These are phyloP conservation scores for Rutstroemia sydowiana DNA, from an alignment of 2,329 filamentous ascomycete genomes.

Conservation along the genomic window DNA sequence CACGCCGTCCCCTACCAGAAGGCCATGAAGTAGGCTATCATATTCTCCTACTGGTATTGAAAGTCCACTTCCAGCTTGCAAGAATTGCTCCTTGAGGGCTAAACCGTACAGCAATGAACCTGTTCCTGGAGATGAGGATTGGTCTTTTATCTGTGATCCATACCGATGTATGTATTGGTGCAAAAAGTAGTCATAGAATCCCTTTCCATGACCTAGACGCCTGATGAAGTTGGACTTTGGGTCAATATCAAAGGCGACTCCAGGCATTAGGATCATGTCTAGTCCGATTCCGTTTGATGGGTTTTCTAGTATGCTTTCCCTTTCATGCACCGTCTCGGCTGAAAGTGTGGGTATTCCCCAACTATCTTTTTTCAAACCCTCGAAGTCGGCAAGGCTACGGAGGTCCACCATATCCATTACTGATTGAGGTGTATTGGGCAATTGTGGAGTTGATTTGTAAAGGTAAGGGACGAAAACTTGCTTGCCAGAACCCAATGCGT, in stretches of 20 bases:
- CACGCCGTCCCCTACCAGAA: conserved; percentile 65
- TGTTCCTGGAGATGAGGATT: conserved; percentile 52
- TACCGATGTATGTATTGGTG: conserved; percentile 53
- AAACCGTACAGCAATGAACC: conserved; percentile 61
- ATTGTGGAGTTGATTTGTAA: conserved; percentile 46
- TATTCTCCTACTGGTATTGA: conserved; percentile 66
- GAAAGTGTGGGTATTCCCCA: conserved; percentile 94
- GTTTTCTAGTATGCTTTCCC: conserved; percentile 68
- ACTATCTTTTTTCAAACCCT: conserved; percentile 65
- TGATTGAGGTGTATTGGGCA: conserved; percentile 42
- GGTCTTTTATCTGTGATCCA: conserved; percentile 24
- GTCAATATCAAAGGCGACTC: conserved; percentile 78
- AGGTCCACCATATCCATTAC: conserved; percentile 96
- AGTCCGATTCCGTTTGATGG: conserved; percentile 44
- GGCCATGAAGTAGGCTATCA: conserved; percentile 73
- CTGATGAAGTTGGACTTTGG: conserved; percentile 48
- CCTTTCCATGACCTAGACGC: conserved; percentile 86
- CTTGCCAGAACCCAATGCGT: conserved; percentile 73
- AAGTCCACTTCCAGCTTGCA: conserved; percentile 49
- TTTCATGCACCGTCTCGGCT: conserved; percentile 52
- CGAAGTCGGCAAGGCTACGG: conserved; percentile 66
- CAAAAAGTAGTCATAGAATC: conserved; percentile 94
- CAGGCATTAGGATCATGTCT: conserved; percentile 85
- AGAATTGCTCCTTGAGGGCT: conserved; percentile 78
- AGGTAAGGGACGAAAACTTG: conserved; percentile 89